Base-by-base conservation (phyloP, 1,284 basidiomycete genomes). In the Hemileia vastatrix region DNA sequence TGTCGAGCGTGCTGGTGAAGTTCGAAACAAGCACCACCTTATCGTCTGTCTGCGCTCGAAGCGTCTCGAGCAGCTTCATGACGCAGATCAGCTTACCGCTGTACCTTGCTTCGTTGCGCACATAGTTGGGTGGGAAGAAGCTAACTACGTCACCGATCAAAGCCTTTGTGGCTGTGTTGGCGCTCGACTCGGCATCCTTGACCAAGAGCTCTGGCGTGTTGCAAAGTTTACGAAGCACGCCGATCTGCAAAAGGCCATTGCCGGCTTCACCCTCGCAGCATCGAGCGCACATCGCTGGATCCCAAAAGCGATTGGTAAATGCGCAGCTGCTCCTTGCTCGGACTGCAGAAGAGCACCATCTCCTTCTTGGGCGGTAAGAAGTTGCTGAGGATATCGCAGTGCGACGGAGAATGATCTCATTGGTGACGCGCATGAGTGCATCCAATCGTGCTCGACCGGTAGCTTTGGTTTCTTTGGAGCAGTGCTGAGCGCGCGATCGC, bases 281-380 rank as follows among this genome's bases (percentile, higher is more conserved):
- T 64, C n/a, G 63, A 58, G 8, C 67, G 57, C 5, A 72, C 68
- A 8, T 63, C 65, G 24, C 60, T 63, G 9, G 72, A 71, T 19
- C 59, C 67, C 5, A 75, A 52, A 18, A 21, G 50, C n/a, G 27
- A 23, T 24, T 8, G 15, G 13, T 27, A 33, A 45, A 18, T 33
- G 62, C 50, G 66, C 44, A 70, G 33, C 56, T 47, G 45, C 44
- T 21, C n/a, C 23, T 62, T 49, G 4, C 54, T 45, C 47, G 55
- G 67, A 55, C 51, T 53, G 59, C 66, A 67, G 49, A 69, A 67
- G 31, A 66, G 52, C 32, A 64, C 50, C 6, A 32, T 77, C 85
- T 70, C 70, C 90, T 90, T 80, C 79, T 95, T 96, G 0, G 94
- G 90, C 9, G 93, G 94, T 11, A 98, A 78, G 70, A 88, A 91